Evolutionary conservation across 2,329 filamentous ascomycete species (phyloP), one percentile per base, ranked within the genome.

Genomic region (Aureobasidium pullulans): DNA sequence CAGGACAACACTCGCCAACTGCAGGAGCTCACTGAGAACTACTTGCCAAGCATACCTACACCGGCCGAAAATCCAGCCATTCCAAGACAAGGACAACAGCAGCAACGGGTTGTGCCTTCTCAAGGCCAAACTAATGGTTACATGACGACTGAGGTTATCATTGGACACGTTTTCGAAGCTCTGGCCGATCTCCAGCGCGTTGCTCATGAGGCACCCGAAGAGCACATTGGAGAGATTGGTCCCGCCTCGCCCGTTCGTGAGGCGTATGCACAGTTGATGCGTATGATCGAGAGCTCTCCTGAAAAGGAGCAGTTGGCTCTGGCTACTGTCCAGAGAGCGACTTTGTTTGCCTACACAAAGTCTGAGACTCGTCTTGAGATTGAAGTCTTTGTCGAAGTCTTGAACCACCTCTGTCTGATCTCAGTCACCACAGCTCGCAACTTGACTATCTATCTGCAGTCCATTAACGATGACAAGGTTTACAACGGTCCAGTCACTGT

Each of bases 401-500:
- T 88, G 34, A 77, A 79, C 42, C 81, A 82, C 64, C 73, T 87
- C n/a, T 87, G 84, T 68, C 77, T 82, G 56, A 74, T 84, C 62
- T 85, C 83, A n/a, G 75, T 78, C 6, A 70, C 77, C 36, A 82
- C 83, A 42, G 81, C 81, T 40, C 78, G 82, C 53, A 75, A 79
- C 60, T 74, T 83, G 37, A 70, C 77, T 60, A 76, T 76, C 66
- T 80, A 77, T 73, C 72, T 82, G 46, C 44, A 50, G n/a, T 72
- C 75, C 7, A 76, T 72, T 9, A 81, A 85, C 57, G 81, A 85
- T 57, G 79, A 84, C 64, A 79, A 84, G 62, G 77, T 87, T 64
- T 83, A 84, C 70, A 86, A 86, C 63, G 77, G 84, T 19, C 77
- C 78, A 11, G 82, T 85, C 28, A 84, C 83, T 39, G 76, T 84